These are phyloP conservation scores for Nemophila menziesii DNA, from an alignment of 257 asterid genomes.

Conservation along the genomic window DNA sequence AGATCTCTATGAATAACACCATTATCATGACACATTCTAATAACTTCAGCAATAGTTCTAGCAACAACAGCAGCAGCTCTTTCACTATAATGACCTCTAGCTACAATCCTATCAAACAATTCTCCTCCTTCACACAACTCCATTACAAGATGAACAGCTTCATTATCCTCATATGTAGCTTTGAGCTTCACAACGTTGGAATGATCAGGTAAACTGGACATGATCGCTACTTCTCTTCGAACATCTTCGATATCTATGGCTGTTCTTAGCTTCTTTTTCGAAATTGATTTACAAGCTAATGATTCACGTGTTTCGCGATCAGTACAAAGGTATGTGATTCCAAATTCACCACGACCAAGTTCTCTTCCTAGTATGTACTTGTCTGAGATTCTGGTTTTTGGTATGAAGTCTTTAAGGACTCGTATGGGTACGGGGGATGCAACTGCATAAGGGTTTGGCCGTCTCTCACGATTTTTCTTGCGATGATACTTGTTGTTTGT, in stretches of 20 bases:
- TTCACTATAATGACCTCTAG: constrained; percentile 95
- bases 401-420: constrained; percentile 60
- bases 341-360: constrained; percentile 92
- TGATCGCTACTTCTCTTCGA: constrained; percentile 84
- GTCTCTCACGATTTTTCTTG: constrained; percentile 32
- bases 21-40: constrained; percentile 65
- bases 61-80: constrained; percentile 75
- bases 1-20: constrained; percentile 94
- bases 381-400: constrained; percentile 50
- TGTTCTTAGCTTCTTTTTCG: constrained; percentile 80
- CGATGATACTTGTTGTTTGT: constrained; percentile 5
- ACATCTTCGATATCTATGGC: constrained; percentile 87
- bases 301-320: constrained; percentile 70
- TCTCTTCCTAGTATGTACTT: constrained; percentile 80
- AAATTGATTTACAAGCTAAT: constrained; percentile 88
- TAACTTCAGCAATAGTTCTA: constrained; percentile 73
- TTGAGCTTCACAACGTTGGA: constrained; percentile 63
- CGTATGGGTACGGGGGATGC: constrained; percentile 51
- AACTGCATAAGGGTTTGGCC: constrained; percentile 59
- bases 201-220: constrained; percentile 84
- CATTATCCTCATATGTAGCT: constrained; percentile 87
- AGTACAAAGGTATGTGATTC: constrained; percentile 83
- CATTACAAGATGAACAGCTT: constrained; percentile 90
- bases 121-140: constrained; percentile 96
- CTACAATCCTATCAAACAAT: constrained; percentile 77